Evolutionary conservation across 345 rosid species (phyloP), one percentile per base, ranked within the genome.

Genomic region (Pseudoturritis turrita): DNA sequence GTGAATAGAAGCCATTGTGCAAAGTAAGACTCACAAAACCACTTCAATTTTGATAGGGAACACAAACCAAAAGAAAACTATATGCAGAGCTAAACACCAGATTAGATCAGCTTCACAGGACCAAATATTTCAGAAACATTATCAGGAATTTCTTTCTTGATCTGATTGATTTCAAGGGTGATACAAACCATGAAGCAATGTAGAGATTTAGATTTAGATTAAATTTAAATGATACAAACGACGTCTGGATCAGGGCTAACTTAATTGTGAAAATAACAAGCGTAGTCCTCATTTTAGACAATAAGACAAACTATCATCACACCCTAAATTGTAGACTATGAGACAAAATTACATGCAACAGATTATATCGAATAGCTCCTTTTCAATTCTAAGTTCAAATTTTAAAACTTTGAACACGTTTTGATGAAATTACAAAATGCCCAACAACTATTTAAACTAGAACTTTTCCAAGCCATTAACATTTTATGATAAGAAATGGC

Each of bases 1-100:
- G 13, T 57, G n/a, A 58, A 36, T 47, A 40, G 41, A 49, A 62
- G 39, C 52, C 74, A 15, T 31, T 51, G 37, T 7, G 39, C 17
- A 59, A 25, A 65, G 13, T 58, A 31, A 6, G 56, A 67, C 33
- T 65, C 22, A 67, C 18, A 51, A 57, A 52, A 12, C 17, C 62
- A 66, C 22, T 50, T 66, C 33, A 57, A n/a, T 23, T 39, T 19
- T 18, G 23, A 64, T 26, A 23, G 39, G 40, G 14, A 73, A 63
- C 49, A 33, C 35, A 10, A 46, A 36, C 3, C 58, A 36, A 18
- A 73, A 37, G 77, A 65, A 52, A 21, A 41, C 6, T 36, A 62
- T 55, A 40, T 43, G 15, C 45, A 46, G 52, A 65, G 77, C 52
- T 65, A 21, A 49, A 40, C 44, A 73, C 65, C 52, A 65, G 14